Base-by-base conservation (phyloP, 2,329 filamentous ascomycete genomes). In the Fusarium tjaetaba region DNA sequence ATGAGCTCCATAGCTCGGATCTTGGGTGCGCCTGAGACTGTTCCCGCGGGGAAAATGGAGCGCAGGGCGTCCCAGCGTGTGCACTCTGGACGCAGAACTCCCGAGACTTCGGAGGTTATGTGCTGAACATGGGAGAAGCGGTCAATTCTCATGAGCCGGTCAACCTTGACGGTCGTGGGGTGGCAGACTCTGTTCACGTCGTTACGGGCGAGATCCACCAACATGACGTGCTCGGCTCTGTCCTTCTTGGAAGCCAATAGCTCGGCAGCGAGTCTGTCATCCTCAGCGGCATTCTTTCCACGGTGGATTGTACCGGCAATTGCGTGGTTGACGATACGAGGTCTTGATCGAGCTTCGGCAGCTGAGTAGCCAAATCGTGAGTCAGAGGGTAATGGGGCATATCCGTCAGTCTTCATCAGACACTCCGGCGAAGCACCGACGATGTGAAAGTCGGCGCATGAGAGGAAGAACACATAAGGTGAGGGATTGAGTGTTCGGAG, bases 41-140 rank as follows among this genome's bases (percentile, higher is more conserved):
- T 99, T 63, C 96, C 96, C 9, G 96, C 96, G 1, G 96, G 96
- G 86, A 99, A 99, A 78, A 99, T 98, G 74, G 93, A 95, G 43
- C 96, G 90, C 85, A 99, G 97, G 15, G 96, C 96, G 80, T 98
- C 96, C 83, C 97, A 99, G 66, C 96, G 90, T 36, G 94, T 96
- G 86, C 95, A 95, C 43, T 88, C 95, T 10, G 89, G 87, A 51
- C 96, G 89, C 74, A 98, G 85, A n/a, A 96, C 88, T 49, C 96
- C 96, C 4, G 94, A 97, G 1, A 99, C 96, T 82, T 99, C 95
- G 3, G 94, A 97, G 9, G 97, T 95, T 24, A 99, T 89, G 83
- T 99, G 96, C 87, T 98, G 96, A 34, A 99, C 96, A 83, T 99
- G 96, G 68, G 93, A 96, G 86, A 99, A 99, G 79, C 93, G 92